Evolutionary conservation across 2,329 filamentous ascomycete species (phyloP).

Genomic region (Fusarium bulbicola): DNA sequence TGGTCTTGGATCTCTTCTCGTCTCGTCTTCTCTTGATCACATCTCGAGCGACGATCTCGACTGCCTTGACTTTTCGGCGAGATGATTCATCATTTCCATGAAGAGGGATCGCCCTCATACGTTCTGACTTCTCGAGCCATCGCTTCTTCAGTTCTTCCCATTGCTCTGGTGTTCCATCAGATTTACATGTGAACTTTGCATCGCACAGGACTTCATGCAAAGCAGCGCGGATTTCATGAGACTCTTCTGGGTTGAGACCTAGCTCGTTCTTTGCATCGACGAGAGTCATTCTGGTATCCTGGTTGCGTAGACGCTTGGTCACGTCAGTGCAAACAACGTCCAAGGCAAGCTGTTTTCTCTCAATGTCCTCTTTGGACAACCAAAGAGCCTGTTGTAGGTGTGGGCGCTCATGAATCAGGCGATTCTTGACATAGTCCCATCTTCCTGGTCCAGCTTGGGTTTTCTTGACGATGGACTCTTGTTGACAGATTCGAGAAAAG

Average conservation of each 20-base stretch:
- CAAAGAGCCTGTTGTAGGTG: conserved; percentile 72
- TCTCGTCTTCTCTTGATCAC: conserved; percentile 81
- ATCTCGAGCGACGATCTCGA: conserved; percentile 78
- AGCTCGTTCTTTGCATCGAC: conserved; percentile 75
- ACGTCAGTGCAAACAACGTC: conserved; percentile 85
- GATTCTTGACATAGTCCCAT: conserved; percentile 77
- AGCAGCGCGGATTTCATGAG: conserved; percentile 68
- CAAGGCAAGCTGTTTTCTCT: conserved; percentile 73
- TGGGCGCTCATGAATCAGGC: conserved; percentile 69
- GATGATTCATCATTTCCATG: conserved; percentile 63
- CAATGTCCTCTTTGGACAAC: conserved; percentile 63
- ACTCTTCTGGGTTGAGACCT: conserved; percentile 55
- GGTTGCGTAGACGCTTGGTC: conserved; percentile 77
- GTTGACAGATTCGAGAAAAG: conserved; percentile 76
- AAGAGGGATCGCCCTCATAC: conserved; percentile 63
- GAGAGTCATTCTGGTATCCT: conserved; percentile 74
- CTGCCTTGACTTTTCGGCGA: conserved; percentile 66
- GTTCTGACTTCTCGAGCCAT: conserved; percentile 69
- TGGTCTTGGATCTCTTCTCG: conserved; percentile 54
- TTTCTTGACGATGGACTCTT: conserved; percentile 76
- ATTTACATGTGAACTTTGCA: conserved; percentile 75
- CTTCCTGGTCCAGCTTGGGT: conserved; percentile 75
- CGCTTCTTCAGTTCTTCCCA: conserved; percentile 75
- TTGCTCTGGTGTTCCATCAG: conserved; percentile 75
- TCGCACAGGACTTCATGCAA: conserved; percentile 73